Percentiles rank a stretch among this genome's conserved stretches.
Conservation (phyloP, 345 rosid genomes). For the Citrus unshiu region DNA sequence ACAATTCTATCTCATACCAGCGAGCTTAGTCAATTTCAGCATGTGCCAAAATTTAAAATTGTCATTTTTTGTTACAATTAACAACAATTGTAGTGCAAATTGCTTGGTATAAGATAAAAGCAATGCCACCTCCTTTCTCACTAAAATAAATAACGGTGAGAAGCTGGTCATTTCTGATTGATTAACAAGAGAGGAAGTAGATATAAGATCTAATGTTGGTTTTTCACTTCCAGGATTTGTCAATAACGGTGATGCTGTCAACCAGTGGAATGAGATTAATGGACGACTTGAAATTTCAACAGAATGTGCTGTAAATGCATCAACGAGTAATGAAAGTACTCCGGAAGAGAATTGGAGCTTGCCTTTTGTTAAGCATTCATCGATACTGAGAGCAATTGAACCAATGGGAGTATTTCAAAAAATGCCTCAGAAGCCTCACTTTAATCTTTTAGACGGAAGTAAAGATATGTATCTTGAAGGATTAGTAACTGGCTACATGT, state of each 20-base stretch:
- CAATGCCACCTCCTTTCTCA: not conserved
- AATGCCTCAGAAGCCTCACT: constrained; percentile 39
- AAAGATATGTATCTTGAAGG: constrained; percentile 32
- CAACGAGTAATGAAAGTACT: not conserved
- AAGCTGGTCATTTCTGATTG: not conserved
- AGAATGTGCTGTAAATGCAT: not conserved
- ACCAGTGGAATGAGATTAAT: not conserved
- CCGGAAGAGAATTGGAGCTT: not conserved
- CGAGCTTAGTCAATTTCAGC: not conserved
- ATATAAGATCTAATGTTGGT: not conserved
- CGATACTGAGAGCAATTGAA: constrained; percentile 23
- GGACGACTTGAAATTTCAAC: not conserved
- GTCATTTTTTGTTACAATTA: not conserved
- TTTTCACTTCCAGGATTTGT: not conserved
- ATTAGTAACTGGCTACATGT: constrained; percentile 32
- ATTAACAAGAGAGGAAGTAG: not conserved
- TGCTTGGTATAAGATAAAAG: not conserved
- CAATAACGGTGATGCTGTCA: not conserved
- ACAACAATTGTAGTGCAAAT: not conserved
- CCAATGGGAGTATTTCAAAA: constrained; percentile 26
- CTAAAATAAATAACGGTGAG: not conserved
- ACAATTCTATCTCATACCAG: not conserved
- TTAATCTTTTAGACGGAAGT: constrained; percentile 19
- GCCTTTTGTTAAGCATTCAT: constrained; percentile 21
- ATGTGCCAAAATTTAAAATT: too few relatives aligned